Percentiles rank a stretch among this genome's conserved stretches.
phyloP scores from a whole-genome alignment of 2,329 filamentous ascomycete species.

The Colletotrichum sp. region DNA sequence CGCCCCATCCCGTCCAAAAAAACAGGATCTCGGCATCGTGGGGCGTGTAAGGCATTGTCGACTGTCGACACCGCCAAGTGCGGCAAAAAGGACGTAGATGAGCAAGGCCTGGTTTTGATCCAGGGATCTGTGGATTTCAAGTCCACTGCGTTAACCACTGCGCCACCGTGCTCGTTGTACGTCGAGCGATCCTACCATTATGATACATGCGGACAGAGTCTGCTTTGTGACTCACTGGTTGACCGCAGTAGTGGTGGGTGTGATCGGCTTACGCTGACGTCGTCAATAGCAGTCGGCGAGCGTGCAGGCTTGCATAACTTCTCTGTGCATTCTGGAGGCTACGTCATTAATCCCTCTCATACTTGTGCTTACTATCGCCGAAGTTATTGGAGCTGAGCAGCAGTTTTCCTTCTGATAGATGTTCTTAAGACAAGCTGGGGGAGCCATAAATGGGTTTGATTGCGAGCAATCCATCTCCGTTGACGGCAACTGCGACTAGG shows the following conservation, averaged over 20 bases:
- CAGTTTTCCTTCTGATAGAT: neutral
- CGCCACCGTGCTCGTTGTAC: neutral
- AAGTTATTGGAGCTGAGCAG: neutral
- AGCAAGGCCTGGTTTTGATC: neutral
- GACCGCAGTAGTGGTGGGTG: neutral
- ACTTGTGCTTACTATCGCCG: neutral
- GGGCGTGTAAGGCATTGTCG: neutral
- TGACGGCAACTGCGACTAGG: neutral
- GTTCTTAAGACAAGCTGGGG: neutral
- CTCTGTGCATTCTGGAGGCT: neutral
- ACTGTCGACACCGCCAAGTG: neutral
- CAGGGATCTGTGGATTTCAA: neutral
- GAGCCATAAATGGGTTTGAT: rapidly evolving
- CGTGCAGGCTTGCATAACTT: neutral
- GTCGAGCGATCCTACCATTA: neutral
- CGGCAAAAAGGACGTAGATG: neutral
- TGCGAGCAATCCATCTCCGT: neutral
- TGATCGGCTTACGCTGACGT: neutral
- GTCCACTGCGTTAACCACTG: neutral
- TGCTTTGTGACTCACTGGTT: neutral
- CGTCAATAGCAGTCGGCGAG: neutral
- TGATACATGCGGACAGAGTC: neutral
- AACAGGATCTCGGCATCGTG: neutral
- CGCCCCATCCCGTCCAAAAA: neutral
- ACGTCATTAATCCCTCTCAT: rapidly evolving